phyloP scores from a whole-genome alignment of 2,329 filamentous ascomycete species.

The Hortaea werneckii region DNA sequence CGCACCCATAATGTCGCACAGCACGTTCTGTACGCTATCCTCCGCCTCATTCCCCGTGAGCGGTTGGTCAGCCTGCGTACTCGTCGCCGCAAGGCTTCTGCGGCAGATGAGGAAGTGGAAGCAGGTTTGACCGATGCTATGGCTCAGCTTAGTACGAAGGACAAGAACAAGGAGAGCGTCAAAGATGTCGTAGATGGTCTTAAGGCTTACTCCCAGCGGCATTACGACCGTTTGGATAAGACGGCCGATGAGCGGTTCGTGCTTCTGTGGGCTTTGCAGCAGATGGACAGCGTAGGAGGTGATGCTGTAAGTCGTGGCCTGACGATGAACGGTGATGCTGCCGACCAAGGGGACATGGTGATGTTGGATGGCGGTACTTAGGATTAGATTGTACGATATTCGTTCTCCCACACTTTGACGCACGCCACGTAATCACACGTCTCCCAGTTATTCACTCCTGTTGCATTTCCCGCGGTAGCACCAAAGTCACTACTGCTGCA shows the following conservation, averaged over 20 bases:
- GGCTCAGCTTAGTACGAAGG: constrained; percentile 23
- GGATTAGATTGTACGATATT: neutral
- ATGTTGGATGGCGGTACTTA: constrained; percentile 1
- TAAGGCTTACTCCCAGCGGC: constrained; percentile 80
- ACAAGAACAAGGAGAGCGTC: constrained; percentile 49
- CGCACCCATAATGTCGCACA: constrained; percentile 78
- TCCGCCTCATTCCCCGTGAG: constrained; percentile 70
- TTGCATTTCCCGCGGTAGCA: too few species aligned
- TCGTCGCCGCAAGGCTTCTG: constrained; percentile 19
- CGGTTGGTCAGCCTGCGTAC: constrained; percentile 49
- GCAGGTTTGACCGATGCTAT: constrained; percentile 19
- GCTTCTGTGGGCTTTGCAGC: constrained; percentile 81
- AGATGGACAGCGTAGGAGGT: constrained; percentile 58
- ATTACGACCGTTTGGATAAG: constrained; percentile 83
- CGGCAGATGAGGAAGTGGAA: constrained; percentile 14
- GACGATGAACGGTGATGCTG: neutral
- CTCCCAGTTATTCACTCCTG: too few species aligned
- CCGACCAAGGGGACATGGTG: neutral
- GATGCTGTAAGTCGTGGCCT: constrained; percentile 1
- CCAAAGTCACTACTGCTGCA: too few species aligned
- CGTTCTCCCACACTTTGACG: too few species aligned
- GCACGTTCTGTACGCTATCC: constrained; percentile 67
- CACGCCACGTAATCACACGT: too few species aligned
- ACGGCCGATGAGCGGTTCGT: constrained; percentile 89
- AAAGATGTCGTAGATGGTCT: constrained; percentile 82